Evolutionary conservation across 805 yeast species (phyloP).

Genomic region (Wickerhamiella sorbophila): DNA sequence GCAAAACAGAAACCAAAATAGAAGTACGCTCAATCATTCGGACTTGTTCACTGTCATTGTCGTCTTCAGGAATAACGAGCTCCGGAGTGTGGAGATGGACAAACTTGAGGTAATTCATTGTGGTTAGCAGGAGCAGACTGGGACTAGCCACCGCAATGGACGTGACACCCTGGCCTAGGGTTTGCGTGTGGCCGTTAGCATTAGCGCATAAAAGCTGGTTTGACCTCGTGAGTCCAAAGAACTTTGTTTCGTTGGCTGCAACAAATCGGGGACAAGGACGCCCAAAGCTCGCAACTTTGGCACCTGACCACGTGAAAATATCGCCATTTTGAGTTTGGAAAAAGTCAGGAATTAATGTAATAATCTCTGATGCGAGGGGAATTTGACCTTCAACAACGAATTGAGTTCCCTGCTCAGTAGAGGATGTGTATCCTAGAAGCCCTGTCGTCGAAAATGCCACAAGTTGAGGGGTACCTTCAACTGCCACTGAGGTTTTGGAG

Average conservation of each 20-base stretch:
- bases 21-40: slow-evolving; percentile 90
- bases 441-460: not conserved
- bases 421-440: not conserved
- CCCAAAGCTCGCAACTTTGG: slow-evolving; percentile 35
- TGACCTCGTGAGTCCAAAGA: slow-evolving; percentile 59
- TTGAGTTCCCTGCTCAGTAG: not conserved
- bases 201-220: slow-evolving; percentile 46
- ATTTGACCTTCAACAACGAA: not conserved
- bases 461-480: not conserved
- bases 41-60: slow-evolving; percentile 56
- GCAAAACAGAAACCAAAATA: slow-evolving; percentile 62
- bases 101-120: slow-evolving; percentile 71
- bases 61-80: slow-evolving; percentile 25
- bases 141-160: slow-evolving; percentile 52
- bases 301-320: slow-evolving; percentile 1
- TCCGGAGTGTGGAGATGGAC: slow-evolving; percentile 48
- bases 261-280: slow-evolving; percentile 42
- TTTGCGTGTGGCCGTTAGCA: slow-evolving; percentile 28
- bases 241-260: slow-evolving; percentile 16
- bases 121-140: slow-evolving; percentile 62
- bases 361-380: not conserved
- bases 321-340: slow-evolving; percentile 7
- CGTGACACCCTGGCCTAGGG: slow-evolving; percentile 54
- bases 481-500: not conserved
- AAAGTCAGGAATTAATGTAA: not conserved